A percentile compares a stretch with the other conserved stretches of the same genome.
phyloP scores from a whole-genome alignment of 768 basidiomycete genomes.

The Mycena latifolia region DNA sequence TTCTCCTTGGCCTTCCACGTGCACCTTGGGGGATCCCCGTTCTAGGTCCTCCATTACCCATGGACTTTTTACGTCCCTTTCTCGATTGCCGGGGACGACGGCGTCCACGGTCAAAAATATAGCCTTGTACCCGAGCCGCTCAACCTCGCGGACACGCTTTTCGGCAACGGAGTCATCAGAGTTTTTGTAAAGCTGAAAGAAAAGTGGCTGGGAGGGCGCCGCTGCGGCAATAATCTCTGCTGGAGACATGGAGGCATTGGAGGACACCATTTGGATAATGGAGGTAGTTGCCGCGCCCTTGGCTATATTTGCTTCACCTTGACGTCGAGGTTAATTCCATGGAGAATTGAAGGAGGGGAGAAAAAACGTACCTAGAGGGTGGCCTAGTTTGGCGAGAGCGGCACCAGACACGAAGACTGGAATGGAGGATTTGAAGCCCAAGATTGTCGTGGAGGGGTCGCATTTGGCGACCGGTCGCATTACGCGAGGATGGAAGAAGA shows the following conservation, averaged over 20 bases:
- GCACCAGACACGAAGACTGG: conserved; percentile 90
- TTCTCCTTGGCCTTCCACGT: conserved; percentile 49
- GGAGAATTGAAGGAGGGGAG: neutral
- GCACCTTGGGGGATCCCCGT: conserved; percentile 20
- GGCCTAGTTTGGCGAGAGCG: conserved; percentile 87
- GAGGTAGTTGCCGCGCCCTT: conserved; percentile 72
- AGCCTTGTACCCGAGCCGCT: conserved; percentile 83
- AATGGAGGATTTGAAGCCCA: conserved; percentile 77
- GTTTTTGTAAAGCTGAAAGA: conserved; percentile 92
- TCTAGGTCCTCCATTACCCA: conserved; percentile 51
- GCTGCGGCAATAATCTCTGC: conserved; percentile 71
- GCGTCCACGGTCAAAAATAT: conserved; percentile 95
- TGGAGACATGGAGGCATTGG: conserved; percentile 79
- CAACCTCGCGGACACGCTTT: conserved; percentile 77
- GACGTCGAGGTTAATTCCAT: neutral
- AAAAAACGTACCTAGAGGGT: conserved; percentile 70
- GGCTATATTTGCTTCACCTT: conserved; percentile 87
- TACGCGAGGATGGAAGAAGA: conserved; percentile 90
- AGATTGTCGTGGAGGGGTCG: conserved; percentile 79
- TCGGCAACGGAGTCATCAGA: conserved; percentile 74
- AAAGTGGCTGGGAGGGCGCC: conserved; percentile 69
- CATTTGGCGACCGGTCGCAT: conserved; percentile 74
- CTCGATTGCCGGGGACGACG: conserved; percentile 84
- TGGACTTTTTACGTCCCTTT: conserved; percentile 75
- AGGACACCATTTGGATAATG: conserved; percentile 90